A percentile compares a stretch with the other conserved stretches of the same genome.
Evolutionary conservation across 192 early-diverging fungal species (phyloP).

Genomic region (Coemansia sp.): DNA sequence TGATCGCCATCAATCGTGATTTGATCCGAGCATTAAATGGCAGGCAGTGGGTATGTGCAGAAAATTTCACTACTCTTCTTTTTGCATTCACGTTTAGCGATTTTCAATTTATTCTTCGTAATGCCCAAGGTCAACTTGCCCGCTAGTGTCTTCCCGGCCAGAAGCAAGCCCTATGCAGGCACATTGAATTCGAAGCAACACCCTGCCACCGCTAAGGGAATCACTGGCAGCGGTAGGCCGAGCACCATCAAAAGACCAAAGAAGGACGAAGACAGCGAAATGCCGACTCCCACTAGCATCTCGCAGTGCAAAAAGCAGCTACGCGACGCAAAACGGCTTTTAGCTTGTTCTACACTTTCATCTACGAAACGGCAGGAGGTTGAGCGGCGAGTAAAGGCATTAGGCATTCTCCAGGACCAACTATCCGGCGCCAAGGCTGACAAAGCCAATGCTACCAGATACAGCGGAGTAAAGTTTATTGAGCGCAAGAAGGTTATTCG

Average conservation of each 20-base stretch:
- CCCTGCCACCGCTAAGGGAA: neutral
- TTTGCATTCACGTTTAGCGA: neutral
- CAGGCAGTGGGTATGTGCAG: no score
- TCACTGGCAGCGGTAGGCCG: neutral
- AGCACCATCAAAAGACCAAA: neutral
- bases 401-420: slow-evolving; percentile 18
- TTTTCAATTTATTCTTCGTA: neutral
- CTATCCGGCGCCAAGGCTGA: slow-evolving; percentile 15
- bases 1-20: no score
- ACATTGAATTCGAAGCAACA: neutral
- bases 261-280: slow-evolving; percentile 1
- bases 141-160: neutral
- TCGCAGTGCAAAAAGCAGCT: slow-evolving; percentile 38
- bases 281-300: slow-evolving; percentile 21
- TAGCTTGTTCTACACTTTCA: slow-evolving; percentile 7
- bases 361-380: slow-evolving; percentile 31
- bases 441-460: slow-evolving; percentile 33
- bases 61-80: neutral
- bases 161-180: neutral
- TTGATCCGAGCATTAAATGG: no score
- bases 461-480: slow-evolving; percentile 42
- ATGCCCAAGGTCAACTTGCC: neutral
- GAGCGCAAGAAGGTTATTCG: slow-evolving; percentile 48
- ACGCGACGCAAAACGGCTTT: slow-evolving; percentile 26
- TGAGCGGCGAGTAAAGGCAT: slow-evolving; percentile 33